phyloP scores from a whole-genome alignment of 1,284 basidiomycete genomes.

The Ustilago vetiveriae region DNA sequence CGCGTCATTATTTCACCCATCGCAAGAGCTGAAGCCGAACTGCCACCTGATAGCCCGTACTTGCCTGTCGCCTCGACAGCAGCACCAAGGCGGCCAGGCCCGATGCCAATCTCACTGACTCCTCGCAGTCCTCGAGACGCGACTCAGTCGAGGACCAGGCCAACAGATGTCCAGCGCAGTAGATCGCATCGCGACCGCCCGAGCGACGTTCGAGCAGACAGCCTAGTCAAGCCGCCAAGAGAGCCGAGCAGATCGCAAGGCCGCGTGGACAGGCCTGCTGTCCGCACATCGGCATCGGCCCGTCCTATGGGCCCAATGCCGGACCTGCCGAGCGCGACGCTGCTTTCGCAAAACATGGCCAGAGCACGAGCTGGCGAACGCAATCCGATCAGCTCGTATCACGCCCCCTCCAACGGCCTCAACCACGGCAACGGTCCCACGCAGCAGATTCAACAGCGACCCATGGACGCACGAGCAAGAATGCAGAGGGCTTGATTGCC shows the following conservation, averaged over 20 bases:
- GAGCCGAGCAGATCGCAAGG: conserved; percentile 6
- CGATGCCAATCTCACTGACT: background rate
- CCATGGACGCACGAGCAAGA: conserved; percentile 1
- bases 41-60: background rate
- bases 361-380: conserved; percentile 6
- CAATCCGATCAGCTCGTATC: conserved; percentile 4
- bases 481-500: conserved; percentile 10
- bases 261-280: conserved; percentile 3
- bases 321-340: conserved; percentile 1
- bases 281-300: conserved; percentile 10
- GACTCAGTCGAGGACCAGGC: background rate
- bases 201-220: background rate
- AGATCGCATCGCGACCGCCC: conserved; percentile 9
- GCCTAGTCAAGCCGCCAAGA: background rate
- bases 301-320: conserved; percentile 10
- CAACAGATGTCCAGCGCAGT: conserved; percentile 5
- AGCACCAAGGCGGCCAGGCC: conserved; percentile 5
- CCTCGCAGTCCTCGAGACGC: conserved; percentile 7
- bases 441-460: conserved; percentile 3
- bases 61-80: conserved; percentile 1
- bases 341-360: conserved; percentile 15
- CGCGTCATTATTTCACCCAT: conserved; percentile 22
- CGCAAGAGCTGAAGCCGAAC: background rate
- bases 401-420: background rate
- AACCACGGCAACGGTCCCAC: conserved; percentile 1